Conservation (phyloP, 2,329 filamentous ascomycete genomes). For the Xylariaceae sp. region DNA sequence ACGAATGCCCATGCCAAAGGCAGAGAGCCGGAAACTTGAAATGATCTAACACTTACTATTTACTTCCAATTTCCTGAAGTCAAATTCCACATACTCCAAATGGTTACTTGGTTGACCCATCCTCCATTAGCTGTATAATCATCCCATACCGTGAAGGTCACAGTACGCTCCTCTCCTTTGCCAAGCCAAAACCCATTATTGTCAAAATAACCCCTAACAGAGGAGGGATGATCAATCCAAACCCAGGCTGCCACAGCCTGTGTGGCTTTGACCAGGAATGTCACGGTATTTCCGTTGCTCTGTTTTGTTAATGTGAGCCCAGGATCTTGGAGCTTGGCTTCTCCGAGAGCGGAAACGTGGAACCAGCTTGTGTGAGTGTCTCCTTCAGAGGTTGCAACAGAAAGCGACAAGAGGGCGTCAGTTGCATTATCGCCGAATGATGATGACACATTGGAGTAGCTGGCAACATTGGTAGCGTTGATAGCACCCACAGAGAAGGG, state of each 20-base stretch:
- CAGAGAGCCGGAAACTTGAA: no score
- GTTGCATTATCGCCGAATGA: not conserved
- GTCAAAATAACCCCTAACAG: conserved; percentile 3
- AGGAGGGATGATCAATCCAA: conserved; percentile 3
- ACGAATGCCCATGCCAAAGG: no score
- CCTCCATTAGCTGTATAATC: conserved; percentile 1
- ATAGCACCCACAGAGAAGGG: conserved; percentile 4
- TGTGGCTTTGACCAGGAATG: conserved; percentile 3
- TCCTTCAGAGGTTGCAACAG: conserved; percentile 2
- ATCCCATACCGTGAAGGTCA: conserved; percentile 4
- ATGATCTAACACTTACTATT: no score
- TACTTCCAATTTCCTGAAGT: no score
- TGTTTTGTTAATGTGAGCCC: not conserved
- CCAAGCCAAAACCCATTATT: conserved; percentile 7
- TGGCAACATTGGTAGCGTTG: conserved; percentile 3
- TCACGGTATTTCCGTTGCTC: not conserved
- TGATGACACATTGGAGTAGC: not conserved
- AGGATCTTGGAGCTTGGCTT: not conserved
- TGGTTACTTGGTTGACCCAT: conserved; percentile 1
- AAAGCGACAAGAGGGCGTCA: not conserved
- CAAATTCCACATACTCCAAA: not conserved
- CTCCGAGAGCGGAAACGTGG: conserved; percentile 1
- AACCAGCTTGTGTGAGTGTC: conserved; percentile 7
- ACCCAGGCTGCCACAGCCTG: conserved; percentile 8
- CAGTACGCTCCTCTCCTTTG: conserved; percentile 1